These are phyloP conservation scores for Myxozyma vanderwaltii DNA, from an alignment of 805 yeast genomes.

Conservation along the genomic window DNA sequence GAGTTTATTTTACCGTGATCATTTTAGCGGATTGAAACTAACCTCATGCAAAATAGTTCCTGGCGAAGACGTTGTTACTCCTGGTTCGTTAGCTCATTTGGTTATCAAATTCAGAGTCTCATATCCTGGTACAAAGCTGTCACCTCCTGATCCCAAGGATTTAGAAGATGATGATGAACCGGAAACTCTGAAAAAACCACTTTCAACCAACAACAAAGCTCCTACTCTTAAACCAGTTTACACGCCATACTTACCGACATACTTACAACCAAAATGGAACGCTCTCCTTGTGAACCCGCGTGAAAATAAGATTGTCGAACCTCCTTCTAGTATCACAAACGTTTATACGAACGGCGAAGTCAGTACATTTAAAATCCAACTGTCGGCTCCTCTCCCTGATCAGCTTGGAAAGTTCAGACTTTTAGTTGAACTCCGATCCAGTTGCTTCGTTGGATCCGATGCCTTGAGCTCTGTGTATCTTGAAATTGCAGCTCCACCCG, in stretches of 20 bases:
- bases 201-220: slow-evolving; percentile 61
- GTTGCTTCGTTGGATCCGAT: slow-evolving; percentile 82
- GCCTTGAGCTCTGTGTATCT: slow-evolving; percentile 68
- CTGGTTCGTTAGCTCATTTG: slow-evolving; percentile 73
- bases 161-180: slow-evolving; percentile 61
- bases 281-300: slow-evolving; percentile 70
- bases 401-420: slow-evolving; percentile 65
- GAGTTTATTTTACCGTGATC: background rate
- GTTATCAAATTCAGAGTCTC: slow-evolving; percentile 73
- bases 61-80: slow-evolving; percentile 73
- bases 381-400: slow-evolving; percentile 77
- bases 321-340: slow-evolving; percentile 58
- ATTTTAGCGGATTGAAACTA: background rate
- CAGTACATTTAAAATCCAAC: slow-evolving; percentile 74
- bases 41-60: slow-evolving; percentile 63
- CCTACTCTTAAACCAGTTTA: slow-evolving; percentile 68
- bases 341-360: slow-evolving; percentile 60
- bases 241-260: slow-evolving; percentile 76
- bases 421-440: slow-evolving; percentile 68
- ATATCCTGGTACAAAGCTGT: slow-evolving; percentile 55
- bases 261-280: slow-evolving; percentile 57
- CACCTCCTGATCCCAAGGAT: slow-evolving; percentile 35
- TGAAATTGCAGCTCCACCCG: slow-evolving; percentile 62
- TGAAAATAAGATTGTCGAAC: slow-evolving; percentile 78
- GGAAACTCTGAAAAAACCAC: slow-evolving; percentile 73